phyloP scores from a whole-genome alignment of 208 protist genomes.

The Leishmania tarentolae region DNA sequence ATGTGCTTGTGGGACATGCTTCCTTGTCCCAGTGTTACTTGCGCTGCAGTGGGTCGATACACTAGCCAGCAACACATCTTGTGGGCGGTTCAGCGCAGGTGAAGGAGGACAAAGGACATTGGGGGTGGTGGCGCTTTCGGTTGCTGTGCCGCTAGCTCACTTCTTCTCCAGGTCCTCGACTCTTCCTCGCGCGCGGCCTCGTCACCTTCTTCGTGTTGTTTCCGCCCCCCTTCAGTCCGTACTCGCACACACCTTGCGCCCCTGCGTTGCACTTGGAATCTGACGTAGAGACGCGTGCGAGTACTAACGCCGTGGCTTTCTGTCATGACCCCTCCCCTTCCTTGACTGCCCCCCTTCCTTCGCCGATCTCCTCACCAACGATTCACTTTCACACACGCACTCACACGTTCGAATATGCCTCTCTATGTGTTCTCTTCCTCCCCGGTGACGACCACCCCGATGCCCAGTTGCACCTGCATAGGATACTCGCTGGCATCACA shows the following conservation, averaged over 20 bases:
- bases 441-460: neutral
- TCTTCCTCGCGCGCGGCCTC: too few relatives aligned
- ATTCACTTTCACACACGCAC: neutral
- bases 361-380: neutral
- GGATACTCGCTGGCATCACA: neutral
- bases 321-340: neutral
- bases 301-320: too few relatives aligned
- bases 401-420: neutral
- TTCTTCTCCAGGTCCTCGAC: neutral
- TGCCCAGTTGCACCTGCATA: neutral
- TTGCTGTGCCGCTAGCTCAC: too few relatives aligned
- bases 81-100: neutral
- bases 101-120: neutral
- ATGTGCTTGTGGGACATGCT: too few relatives aligned
- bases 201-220: too few relatives aligned
- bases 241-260: too few relatives aligned
- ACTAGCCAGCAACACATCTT: neutral
- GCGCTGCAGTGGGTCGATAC: neutral
- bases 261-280: too few relatives aligned
- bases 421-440: neutral
- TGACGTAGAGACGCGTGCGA: too few relatives aligned
- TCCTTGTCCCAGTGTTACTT: neutral
- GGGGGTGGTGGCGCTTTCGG: neutral
- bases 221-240: too few relatives aligned
- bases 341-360: neutral